Conservation (phyloP, 495 filamentous ascomycete species). For the Cercophora scortea region DNA sequence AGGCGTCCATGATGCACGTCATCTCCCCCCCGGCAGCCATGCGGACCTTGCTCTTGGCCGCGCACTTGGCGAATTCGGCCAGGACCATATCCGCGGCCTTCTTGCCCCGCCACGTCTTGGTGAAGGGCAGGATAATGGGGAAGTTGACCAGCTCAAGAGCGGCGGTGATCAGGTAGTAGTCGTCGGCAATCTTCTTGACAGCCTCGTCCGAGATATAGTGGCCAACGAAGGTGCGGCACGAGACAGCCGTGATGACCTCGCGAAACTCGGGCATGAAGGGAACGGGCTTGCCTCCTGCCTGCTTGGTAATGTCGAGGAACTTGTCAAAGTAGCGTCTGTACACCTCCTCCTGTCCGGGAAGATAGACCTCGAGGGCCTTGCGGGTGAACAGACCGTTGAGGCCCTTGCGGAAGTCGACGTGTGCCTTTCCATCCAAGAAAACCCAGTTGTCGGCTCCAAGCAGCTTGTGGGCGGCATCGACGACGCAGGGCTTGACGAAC, state of each 20-base stretch:
- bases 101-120: slow-evolving; percentile 96
- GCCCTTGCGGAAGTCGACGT: slow-evolving; percentile 96
- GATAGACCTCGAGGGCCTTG: slow-evolving; percentile 76
- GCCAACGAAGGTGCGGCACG: slow-evolving; percentile 92
- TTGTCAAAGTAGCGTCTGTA: slow-evolving; percentile 79
- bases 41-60: slow-evolving; percentile 83
- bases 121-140: slow-evolving; percentile 93
- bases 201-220: slow-evolving; percentile 86
- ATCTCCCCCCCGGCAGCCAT: slow-evolving; percentile 87
- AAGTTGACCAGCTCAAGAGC: slow-evolving; percentile 98
- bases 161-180: slow-evolving; percentile 94
- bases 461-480: slow-evolving; percentile 91
- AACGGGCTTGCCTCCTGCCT: slow-evolving; percentile 59
- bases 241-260: slow-evolving; percentile 91
- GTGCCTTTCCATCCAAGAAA: slow-evolving; percentile 89
- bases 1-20: slow-evolving; percentile 89
- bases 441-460: slow-evolving; percentile 93
- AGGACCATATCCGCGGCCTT: slow-evolving; percentile 90
- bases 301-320: slow-evolving; percentile 67
- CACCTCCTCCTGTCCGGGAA: slow-evolving; percentile 86
- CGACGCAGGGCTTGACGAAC: slow-evolving; percentile 94
- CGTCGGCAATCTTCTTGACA: slow-evolving; percentile 91
- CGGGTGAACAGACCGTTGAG: slow-evolving; percentile 93
- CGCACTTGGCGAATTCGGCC: slow-evolving; percentile 81
- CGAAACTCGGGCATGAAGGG: slow-evolving; percentile 92